These are phyloP conservation scores for Camelina hispida DNA, from an alignment of 345 rosid species.

Conservation along the genomic window DNA sequence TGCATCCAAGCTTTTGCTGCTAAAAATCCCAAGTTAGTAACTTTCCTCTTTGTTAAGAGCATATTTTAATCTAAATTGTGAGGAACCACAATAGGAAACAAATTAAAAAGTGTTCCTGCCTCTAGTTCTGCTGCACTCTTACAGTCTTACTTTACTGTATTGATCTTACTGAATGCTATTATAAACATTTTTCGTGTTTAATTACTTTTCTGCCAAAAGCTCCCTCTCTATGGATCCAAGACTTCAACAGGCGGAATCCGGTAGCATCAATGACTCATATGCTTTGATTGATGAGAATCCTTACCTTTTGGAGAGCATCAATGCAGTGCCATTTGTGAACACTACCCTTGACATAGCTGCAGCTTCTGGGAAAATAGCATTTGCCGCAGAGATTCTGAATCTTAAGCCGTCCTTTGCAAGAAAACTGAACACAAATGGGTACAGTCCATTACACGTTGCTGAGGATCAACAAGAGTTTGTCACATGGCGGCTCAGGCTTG, in stretches of 20 bases:
- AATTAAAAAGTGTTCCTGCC: not conserved
- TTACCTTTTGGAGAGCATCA: not conserved
- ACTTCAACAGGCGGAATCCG: conserved; percentile 9
- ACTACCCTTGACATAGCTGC: conserved; percentile 52
- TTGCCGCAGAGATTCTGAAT: conserved; percentile 43
- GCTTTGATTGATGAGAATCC: conserved; percentile 6
- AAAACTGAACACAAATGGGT: conserved; percentile 43
- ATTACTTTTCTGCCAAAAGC: not conserved
- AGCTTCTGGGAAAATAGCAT: conserved; percentile 29
- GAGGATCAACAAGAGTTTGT: not conserved
- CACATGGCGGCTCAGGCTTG: conserved; percentile 1
- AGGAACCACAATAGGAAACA: not conserved
- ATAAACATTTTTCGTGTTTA: conserved; percentile 2
- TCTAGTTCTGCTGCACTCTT: not conserved
- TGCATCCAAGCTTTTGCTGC: conserved; percentile 8
- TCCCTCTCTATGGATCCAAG: conserved; percentile 20
- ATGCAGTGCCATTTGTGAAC: conserved; percentile 24
- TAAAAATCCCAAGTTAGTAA: conserved; percentile 18
- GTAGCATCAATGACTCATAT: conserved; percentile 17
- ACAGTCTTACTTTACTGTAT: not conserved
- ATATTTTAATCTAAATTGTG: not conserved
- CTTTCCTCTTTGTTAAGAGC: not conserved
- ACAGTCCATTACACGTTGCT: conserved; percentile 47
- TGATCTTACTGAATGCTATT: not conserved
- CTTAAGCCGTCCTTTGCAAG: conserved; percentile 47